Evolutionary conservation across 2,329 filamentous ascomycete genomes (phyloP).

Genomic region (Aspergillus persii): DNA sequence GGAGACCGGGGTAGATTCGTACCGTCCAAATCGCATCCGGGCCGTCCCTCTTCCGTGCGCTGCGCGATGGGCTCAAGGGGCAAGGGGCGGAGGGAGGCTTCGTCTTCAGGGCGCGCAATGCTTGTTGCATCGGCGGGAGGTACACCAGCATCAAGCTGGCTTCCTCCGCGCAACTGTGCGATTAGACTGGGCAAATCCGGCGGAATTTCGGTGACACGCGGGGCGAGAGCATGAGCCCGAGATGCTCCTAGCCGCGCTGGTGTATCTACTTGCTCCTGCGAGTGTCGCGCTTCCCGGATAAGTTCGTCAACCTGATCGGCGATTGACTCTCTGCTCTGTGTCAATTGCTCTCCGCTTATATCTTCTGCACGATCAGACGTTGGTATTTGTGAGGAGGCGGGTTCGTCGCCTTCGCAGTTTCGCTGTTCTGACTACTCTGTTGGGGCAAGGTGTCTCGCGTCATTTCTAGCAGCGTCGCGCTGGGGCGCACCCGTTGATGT

Average conservation of each 20-base stretch:
- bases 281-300: neutral
- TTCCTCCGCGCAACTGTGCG: slow-evolving; percentile 1
- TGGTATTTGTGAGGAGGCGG: neutral
- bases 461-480: neutral
- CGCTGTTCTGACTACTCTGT: neutral
- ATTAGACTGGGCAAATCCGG: slow-evolving; percentile 1
- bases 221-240: neutral
- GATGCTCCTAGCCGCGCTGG: neutral
- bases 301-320: slow-evolving; percentile 1
- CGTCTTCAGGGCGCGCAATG: neutral
- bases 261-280: slow-evolving; percentile 1
- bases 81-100: neutral
- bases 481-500: neutral
- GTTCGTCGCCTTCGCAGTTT: neutral
- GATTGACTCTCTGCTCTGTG: neutral
- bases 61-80: neutral
- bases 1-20: neutral
- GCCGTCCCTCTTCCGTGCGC: neutral
- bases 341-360: neutral
- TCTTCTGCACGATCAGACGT: neutral
- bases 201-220: slow-evolving; percentile 1
- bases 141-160: slow-evolving; percentile 3
- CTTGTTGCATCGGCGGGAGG: neutral
- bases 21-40: neutral
- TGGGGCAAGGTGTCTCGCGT: neutral